Conservation (phyloP, 805 yeast genomes). For the Naumovozyma baii region DNA sequence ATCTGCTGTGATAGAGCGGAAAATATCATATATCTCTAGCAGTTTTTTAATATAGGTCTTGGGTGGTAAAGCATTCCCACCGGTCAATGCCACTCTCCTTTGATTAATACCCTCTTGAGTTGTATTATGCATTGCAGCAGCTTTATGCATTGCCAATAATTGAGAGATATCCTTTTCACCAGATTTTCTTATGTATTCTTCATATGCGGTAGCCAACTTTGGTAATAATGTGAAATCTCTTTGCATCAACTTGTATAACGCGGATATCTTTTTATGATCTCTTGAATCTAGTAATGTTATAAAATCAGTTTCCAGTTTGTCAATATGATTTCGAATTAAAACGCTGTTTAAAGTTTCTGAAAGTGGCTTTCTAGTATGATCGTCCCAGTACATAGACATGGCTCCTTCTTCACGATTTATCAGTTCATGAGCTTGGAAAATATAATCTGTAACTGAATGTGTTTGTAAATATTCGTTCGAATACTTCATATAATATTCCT, state of each 20-base stretch:
- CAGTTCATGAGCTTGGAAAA: slow-evolving; percentile 75
- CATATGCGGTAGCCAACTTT: slow-evolving; percentile 65
- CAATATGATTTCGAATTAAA: slow-evolving; percentile 71
- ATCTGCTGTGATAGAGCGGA: slow-evolving; percentile 28
- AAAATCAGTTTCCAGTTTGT: slow-evolving; percentile 67
- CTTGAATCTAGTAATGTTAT: slow-evolving; percentile 57
- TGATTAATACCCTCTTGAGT: slow-evolving; percentile 24
- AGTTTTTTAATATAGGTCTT: slow-evolving; percentile 71
- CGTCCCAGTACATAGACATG: slow-evolving; percentile 72
- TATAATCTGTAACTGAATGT: slow-evolving; percentile 83
- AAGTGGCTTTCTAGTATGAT: slow-evolving; percentile 69
- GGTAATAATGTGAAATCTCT: slow-evolving; percentile 73
- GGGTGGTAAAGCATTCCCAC: slow-evolving; percentile 35
- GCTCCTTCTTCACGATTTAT: slow-evolving; percentile 75
- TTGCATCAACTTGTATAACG: slow-evolving; percentile 65
- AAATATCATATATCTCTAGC: slow-evolving; percentile 58
- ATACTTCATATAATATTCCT: slow-evolving; percentile 44
- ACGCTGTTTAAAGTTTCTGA: slow-evolving; percentile 67
- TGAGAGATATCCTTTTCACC: slow-evolving; percentile 35
- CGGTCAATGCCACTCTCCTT: slow-evolving; percentile 35
- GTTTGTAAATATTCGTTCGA: slow-evolving; percentile 54
- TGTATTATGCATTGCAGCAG: slow-evolving; percentile 9
- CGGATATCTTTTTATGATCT: slow-evolving; percentile 53
- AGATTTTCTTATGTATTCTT: slow-evolving; percentile 57
- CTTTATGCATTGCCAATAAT: slow-evolving; percentile 16